These are phyloP conservation scores for Asterophora lycoperdoides DNA, from an alignment of 768 basidiomycete species.

Conservation along the genomic window DNA sequence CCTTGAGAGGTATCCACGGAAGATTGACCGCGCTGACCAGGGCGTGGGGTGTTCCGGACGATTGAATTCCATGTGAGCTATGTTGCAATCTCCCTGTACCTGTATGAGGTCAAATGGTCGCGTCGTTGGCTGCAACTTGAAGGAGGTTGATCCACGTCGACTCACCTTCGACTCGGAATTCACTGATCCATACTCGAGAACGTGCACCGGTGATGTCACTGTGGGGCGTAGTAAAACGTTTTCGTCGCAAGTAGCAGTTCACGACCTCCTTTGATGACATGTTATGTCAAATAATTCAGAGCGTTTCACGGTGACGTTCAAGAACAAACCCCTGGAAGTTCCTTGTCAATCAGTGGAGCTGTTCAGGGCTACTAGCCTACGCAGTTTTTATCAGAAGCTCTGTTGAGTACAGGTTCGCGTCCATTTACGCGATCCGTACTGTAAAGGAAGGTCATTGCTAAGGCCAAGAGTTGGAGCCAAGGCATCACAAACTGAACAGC, in stretches of 20 bases:
- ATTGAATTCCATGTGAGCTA: too few relatives aligned
- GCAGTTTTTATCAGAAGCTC: slow-evolving; percentile 84
- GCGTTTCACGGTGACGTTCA: background rate
- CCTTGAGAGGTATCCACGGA: slow-evolving; percentile 95
- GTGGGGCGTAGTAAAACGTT: slow-evolving; percentile 66
- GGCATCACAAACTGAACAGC: background rate
- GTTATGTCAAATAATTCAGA: background rate
- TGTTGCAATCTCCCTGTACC: too few relatives aligned
- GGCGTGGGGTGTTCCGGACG: too few relatives aligned
- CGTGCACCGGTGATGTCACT: slow-evolving; percentile 47
- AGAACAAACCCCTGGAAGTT: slow-evolving; percentile 54
- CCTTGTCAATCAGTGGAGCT: slow-evolving; percentile 80
- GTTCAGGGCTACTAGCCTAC: slow-evolving; percentile 98
- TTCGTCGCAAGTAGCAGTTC: slow-evolving; percentile 82
- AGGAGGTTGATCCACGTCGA: too few relatives aligned
- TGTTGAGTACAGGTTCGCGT: slow-evolving; percentile 40
- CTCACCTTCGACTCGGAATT: slow-evolving; percentile 21
- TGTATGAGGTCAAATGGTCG: too few relatives aligned
- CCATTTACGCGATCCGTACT: slow-evolving; percentile 37
- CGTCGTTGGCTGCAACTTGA: too few relatives aligned
- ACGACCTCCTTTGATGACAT: slow-evolving; percentile 54
- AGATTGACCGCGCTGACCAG: too few relatives aligned
- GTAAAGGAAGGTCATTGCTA: slow-evolving; percentile 31
- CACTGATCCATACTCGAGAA: slow-evolving; percentile 78
- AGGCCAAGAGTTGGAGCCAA: slow-evolving; percentile 4